A percentile compares a stretch with the other conserved stretches of the same genome.
phyloP scores from a whole-genome alignment of 1,139 yeast species.

The Zygotorulaspora mrakii region DNA sequence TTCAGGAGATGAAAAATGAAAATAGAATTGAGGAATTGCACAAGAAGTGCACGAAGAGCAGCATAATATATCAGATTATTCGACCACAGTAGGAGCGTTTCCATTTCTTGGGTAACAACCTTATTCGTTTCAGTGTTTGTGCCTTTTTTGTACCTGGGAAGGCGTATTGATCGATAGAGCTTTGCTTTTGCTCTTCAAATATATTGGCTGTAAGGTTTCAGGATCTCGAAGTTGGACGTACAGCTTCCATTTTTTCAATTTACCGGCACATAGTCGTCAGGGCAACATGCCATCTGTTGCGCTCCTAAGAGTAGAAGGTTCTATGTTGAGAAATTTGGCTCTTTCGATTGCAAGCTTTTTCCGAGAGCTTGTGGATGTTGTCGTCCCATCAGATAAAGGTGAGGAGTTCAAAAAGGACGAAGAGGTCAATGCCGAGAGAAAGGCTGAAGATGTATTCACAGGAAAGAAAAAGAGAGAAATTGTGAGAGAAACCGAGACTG shows the following conservation, averaged over 20 bases:
- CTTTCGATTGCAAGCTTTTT: constrained; percentile 12
- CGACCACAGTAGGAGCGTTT: too few species aligned
- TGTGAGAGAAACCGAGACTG: neutral
- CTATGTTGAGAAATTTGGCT: constrained; percentile 11
- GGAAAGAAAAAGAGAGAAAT: constrained; percentile 2
- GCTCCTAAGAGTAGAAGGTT: constrained; percentile 9
- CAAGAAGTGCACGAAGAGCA: too few species aligned
- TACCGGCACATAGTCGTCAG: too few species aligned
- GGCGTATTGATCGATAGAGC: too few species aligned
- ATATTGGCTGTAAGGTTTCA: too few species aligned
- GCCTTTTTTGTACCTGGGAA: too few species aligned
- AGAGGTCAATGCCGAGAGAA: constrained; percentile 2
- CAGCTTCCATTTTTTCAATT: too few species aligned
- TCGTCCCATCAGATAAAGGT: constrained; percentile 9
- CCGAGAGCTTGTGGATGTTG: constrained; percentile 13
- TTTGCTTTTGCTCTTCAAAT: too few species aligned
- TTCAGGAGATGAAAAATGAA: neutral
- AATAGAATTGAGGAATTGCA: neutral
- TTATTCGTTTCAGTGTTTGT: too few species aligned
- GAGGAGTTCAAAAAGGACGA: constrained; percentile 4
- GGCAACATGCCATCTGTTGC: constrained; percentile 14
- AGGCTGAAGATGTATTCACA: neutral
- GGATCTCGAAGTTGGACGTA: too few species aligned
- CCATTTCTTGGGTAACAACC: too few species aligned
- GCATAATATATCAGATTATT: too few species aligned